Evolutionary conservation across 139 green algal species (phyloP), one percentile per base, ranked within the genome.

Genomic region (Pycnococcus provasolii): DNA sequence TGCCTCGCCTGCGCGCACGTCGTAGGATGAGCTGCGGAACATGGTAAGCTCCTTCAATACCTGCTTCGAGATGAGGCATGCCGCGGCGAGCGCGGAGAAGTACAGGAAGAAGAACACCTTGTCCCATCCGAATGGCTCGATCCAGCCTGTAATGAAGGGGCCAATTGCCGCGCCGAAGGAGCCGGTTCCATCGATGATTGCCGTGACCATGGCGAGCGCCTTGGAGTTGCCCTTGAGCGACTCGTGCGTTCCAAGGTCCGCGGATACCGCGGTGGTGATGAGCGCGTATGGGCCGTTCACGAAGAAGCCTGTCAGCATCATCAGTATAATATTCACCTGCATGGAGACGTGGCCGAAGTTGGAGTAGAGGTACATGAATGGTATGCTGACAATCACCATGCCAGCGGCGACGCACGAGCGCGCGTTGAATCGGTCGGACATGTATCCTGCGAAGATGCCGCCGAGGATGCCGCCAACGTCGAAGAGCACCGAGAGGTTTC

Each of bases 131-230:
- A 26, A 41, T 63, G 64, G 26, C 3, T 75, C 79, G 53, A 96
- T 89, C 67, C 89, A 88, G 40, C 91, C 91, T 2, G 89, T 96
- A 26, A 95, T 68, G 67, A 92, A 80, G 52, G 91, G 91, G 1
- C 91, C 91, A 2, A 97, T 73, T 0, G 91, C 89, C 1, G 91
- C 91, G 13, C 91, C 91, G n/a, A 95, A 69, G 40, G 75, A 88
- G 15, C 91, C 91, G 80, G 93, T 97, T 58, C 91, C 91, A 73
- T 97, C 91, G 26, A 97, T 97, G 70, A 97, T 97, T 40, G 91
- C 91, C 3, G 90, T 95, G 3, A 97, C 91, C 3, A 90, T 97
- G 13, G 91, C 88, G 47, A 97, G 78, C 7, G 90, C 91, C 76
- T 89, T 91, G 41, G 83, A 76, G 63, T 93, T 95, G 66, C 88